These are phyloP conservation scores for Stagonosporopsis chrysanthemi DNA, from an alignment of 2,329 filamentous ascomycete species.

Conservation along the genomic window DNA sequence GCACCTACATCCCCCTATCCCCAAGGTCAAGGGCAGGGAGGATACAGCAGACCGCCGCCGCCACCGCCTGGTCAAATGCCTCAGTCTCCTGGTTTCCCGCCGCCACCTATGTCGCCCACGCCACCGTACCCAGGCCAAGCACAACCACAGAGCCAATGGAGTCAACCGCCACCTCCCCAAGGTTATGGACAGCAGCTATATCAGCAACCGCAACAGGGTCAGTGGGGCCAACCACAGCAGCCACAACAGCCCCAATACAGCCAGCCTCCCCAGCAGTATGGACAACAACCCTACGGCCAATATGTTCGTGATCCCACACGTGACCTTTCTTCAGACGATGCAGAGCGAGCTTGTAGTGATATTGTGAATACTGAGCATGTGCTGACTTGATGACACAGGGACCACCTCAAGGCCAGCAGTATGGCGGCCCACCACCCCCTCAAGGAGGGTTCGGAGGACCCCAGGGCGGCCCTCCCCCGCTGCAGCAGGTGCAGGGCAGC, in stretches of 20 bases:
- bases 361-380: neutral
- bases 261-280: conserved; percentile 29
- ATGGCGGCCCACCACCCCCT: conserved; percentile 39
- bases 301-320: conserved; percentile 22
- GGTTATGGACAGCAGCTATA: conserved; percentile 21
- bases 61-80: conserved; percentile 40
- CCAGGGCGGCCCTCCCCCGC: conserved; percentile 39
- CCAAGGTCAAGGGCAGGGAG: conserved; percentile 43
- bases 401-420: conserved; percentile 45
- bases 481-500: conserved; percentile 51
- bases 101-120: conserved; percentile 31
- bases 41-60: conserved; percentile 46
- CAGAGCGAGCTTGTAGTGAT: conserved; percentile 23
- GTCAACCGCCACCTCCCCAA: conserved; percentile 44
- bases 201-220: neutral
- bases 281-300: conserved; percentile 45
- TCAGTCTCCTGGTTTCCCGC: conserved; percentile 38
- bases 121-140: conserved; percentile 31
- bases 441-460: conserved; percentile 40
- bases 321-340: conserved; percentile 20
- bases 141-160: conserved; percentile 29
- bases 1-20: conserved; percentile 47
- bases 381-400: conserved; percentile 31
- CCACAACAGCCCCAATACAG: conserved; percentile 39
- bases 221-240: neutral